These are phyloP conservation scores for Teratosphaeria destructans DNA, from an alignment of 2,329 filamentous ascomycete genomes.

Conservation along the genomic window DNA sequence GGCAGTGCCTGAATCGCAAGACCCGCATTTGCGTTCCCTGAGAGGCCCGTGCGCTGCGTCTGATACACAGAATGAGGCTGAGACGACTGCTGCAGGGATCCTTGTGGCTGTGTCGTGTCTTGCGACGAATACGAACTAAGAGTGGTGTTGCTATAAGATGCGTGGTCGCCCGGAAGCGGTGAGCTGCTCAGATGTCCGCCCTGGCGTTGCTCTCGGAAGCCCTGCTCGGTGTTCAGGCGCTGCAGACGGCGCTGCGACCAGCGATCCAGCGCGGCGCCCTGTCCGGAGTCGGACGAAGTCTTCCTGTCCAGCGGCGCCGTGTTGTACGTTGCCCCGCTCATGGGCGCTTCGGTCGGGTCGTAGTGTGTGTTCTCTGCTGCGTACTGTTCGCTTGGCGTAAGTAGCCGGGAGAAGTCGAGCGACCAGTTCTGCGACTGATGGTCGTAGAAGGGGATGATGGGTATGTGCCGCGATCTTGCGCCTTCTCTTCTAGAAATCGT, in stretches of 20 bases:
- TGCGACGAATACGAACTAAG: conserved; percentile 5
- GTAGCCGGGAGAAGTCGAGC: conserved; percentile 14
- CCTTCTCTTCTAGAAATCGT: conserved; percentile 16
- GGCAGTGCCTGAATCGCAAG: conserved; percentile 16
- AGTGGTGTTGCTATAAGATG: conserved; percentile 1
- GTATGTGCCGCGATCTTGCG: background rate
- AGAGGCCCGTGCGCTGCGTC: conserved; percentile 12
- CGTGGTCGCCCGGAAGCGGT: conserved; percentile 11
- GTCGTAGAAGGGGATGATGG: background rate
- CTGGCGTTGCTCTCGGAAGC: conserved; percentile 28
- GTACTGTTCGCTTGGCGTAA: conserved; percentile 12
- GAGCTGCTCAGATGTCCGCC: conserved; percentile 17
- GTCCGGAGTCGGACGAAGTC: conserved; percentile 26
- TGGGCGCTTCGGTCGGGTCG: conserved; percentile 12
- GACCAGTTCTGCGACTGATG: conserved; percentile 13
- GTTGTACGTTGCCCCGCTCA: conserved; percentile 15
- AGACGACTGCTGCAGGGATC: conserved; percentile 19
- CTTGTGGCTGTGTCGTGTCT: conserved; percentile 17
- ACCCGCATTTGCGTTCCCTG: conserved; percentile 14
- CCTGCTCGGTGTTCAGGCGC: conserved; percentile 29
- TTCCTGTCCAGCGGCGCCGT: conserved; percentile 14
- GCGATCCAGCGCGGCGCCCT: conserved; percentile 21
- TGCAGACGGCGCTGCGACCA: conserved; percentile 28
- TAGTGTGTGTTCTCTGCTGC: conserved; percentile 1
- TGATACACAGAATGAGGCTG: conserved; percentile 15